phyloP scores from a whole-genome alignment of 495 filamentous ascomycete genomes.

The Antarctomyces pellizariae region DNA sequence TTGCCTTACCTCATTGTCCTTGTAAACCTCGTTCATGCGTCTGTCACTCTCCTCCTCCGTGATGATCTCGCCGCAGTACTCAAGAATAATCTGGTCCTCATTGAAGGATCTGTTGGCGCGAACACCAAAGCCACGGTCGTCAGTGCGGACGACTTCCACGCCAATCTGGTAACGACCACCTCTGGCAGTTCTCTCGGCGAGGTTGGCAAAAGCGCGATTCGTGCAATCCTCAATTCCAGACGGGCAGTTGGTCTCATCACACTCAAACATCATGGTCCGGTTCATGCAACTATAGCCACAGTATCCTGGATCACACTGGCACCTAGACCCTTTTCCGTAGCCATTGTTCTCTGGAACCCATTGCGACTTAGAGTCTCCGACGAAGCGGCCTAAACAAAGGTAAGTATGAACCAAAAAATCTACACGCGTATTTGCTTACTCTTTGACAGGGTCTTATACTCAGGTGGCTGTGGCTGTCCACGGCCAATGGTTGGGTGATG shows the following conservation, averaged over 20 bases:
- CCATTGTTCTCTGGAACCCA: constrained; percentile 49
- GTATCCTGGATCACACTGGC: constrained; percentile 42
- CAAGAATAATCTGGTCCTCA: constrained; percentile 86
- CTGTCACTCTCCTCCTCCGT: constrained; percentile 80
- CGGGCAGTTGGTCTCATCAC: constrained; percentile 72
- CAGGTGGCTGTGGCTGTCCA: constrained; percentile 71
- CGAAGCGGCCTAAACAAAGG: constrained; percentile 47
- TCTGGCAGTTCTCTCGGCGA: constrained; percentile 49
- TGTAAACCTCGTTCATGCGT: constrained; percentile 79
- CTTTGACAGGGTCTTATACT: constrained; percentile 74
- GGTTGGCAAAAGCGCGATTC: constrained; percentile 68
- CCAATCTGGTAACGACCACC: constrained; percentile 73
- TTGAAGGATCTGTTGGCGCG: constrained; percentile 73
- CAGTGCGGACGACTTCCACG: constrained; percentile 82
- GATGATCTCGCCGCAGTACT: constrained; percentile 94
- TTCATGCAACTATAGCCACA: constrained; percentile 86
- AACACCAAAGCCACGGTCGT: constrained; percentile 74
- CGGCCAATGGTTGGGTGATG: constrained; percentile 68
- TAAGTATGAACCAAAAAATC: constrained; percentile 4
- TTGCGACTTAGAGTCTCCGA: constrained; percentile 68
- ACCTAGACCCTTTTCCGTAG: constrained; percentile 49
- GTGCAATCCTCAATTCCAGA: constrained; percentile 44
- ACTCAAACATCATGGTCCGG: constrained; percentile 91
- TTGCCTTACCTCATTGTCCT: constrained; percentile 57
- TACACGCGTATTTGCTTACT: constrained; percentile 29